Percentiles rank a stretch among this genome's conserved stretches.
Conservation (phyloP, 2,329 filamentous ascomycete species). For the Cladosporium sphaerospermum region DNA sequence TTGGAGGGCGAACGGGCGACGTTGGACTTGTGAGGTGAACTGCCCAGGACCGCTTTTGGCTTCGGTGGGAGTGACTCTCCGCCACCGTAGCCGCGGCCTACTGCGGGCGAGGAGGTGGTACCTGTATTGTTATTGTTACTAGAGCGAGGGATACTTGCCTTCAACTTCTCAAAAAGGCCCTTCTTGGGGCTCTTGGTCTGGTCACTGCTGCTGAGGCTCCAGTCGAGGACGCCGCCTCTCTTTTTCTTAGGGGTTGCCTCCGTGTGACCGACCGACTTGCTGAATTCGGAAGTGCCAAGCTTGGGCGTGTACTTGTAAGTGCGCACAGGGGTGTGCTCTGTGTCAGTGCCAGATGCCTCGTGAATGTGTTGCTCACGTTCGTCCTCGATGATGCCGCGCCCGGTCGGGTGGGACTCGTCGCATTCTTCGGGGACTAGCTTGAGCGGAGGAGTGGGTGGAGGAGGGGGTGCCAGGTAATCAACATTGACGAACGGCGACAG, state of each 20-base stretch:
- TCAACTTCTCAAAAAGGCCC: slow-evolving; percentile 32
- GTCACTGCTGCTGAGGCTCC: slow-evolving; percentile 13
- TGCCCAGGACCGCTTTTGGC: slow-evolving; percentile 33
- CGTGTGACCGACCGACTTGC: slow-evolving; percentile 1
- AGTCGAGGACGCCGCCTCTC: slow-evolving; percentile 1
- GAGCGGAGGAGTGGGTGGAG: slow-evolving; percentile 15
- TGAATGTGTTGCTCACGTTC: slow-evolving; percentile 28
- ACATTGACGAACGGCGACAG: slow-evolving; percentile 24
- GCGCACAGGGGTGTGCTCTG: slow-evolving; percentile 26
- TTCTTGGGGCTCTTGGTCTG: slow-evolving; percentile 35
- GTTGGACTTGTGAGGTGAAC: slow-evolving; percentile 16
- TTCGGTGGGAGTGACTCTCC: slow-evolving; percentile 22
- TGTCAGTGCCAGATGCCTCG: slow-evolving; percentile 28
- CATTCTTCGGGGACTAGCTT: slow-evolving; percentile 22
- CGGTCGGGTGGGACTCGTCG: slow-evolving; percentile 29
- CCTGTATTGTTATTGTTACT: too few relatives aligned
- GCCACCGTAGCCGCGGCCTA: not conserved
- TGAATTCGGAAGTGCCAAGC: slow-evolving; percentile 17
- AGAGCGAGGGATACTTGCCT: slow-evolving; percentile 9
- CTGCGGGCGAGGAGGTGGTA: not conserved
- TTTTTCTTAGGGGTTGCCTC: slow-evolving; percentile 11
- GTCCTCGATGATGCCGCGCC: slow-evolving; percentile 36
- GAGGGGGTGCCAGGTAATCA: slow-evolving; percentile 10
- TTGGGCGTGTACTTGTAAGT: slow-evolving; percentile 23
- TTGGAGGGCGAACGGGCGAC: slow-evolving; percentile 25